Evolutionary conservation across 1,284 basidiomycete genomes (phyloP).

Genomic region (Omphalotus olearius): DNA sequence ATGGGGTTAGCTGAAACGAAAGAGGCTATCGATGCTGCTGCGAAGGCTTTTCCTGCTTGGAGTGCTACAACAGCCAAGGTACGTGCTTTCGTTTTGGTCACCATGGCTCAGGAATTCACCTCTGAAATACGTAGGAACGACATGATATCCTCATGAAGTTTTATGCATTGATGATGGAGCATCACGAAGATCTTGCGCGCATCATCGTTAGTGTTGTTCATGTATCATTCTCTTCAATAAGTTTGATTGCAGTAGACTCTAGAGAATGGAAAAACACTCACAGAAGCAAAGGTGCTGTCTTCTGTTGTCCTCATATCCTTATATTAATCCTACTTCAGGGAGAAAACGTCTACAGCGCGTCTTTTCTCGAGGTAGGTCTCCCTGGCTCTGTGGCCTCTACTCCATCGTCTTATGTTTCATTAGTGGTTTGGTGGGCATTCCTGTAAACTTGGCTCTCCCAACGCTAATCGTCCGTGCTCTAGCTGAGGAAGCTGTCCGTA

Average conservation of each 20-base stretch:
- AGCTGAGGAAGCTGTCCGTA: constrained; percentile 88
- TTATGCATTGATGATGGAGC: constrained; percentile 68
- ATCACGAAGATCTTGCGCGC: constrained; percentile 78
- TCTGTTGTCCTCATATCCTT: background rate
- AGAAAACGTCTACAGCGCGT: constrained; percentile 78
- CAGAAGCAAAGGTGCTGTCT: constrained; percentile 65
- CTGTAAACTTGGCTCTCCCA: background rate
- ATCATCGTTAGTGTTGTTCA: constrained; percentile 58
- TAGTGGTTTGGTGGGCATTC: constrained; percentile 71
- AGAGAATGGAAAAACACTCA: constrained; percentile 89
- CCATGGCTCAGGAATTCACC: constrained; percentile 3
- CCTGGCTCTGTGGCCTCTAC: background rate
- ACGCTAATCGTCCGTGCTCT: constrained; percentile 6
- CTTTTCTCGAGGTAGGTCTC: constrained; percentile 71
- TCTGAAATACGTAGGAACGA: constrained; percentile 46
- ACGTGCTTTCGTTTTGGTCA: constrained; percentile 9
- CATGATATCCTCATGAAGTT: constrained; percentile 79
- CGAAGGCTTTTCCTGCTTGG: constrained; percentile 77
- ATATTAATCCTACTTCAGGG: constrained; percentile 38
- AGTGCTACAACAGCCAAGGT: constrained; percentile 79
- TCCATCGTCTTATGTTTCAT: constrained; percentile 6
- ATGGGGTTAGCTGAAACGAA: constrained; percentile 82
- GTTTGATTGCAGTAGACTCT: constrained; percentile 53
- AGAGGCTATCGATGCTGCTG: constrained; percentile 75
- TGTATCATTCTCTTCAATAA: constrained; percentile 19